These are phyloP conservation scores for Apiospora aurea DNA, from an alignment of 2,329 filamentous ascomycete species.

Conservation along the genomic window DNA sequence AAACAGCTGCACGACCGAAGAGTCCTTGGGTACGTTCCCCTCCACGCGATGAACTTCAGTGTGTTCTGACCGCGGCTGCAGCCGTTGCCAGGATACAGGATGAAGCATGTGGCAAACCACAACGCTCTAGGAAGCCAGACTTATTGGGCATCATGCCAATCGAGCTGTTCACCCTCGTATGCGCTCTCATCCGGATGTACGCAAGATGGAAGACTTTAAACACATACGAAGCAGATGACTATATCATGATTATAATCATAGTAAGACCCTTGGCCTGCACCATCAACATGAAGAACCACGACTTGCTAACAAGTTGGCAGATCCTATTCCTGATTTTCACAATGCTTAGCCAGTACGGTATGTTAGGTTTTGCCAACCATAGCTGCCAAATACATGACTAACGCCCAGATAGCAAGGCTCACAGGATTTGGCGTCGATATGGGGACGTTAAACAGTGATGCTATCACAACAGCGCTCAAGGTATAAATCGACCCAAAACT, in stretches of 20 bases:
- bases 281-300: no score
- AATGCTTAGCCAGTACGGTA: conserved; percentile 43
- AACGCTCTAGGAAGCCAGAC: conserved; percentile 40
- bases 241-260: conserved; percentile 45
- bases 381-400: background rate
- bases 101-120: conserved; percentile 42
- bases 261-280: conserved; percentile 34
- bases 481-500: conserved; percentile 29
- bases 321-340: conserved; percentile 43
- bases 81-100: conserved; percentile 43
- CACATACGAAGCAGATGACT: conserved; percentile 48
- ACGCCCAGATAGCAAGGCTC: conserved; percentile 35
- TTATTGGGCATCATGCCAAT: conserved; percentile 46
- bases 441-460: conserved; percentile 42
- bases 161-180: conserved; percentile 44
- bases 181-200: conserved; percentile 47
- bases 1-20: conserved; percentile 35
- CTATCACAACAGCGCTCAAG: conserved; percentile 42
- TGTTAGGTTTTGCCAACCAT: background rate
- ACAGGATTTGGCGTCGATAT: conserved; percentile 47
- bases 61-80: conserved; percentile 24
- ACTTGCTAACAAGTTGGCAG: conserved; percentile 2
- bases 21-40: conserved; percentile 36
- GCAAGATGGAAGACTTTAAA: conserved; percentile 43
- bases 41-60: background rate